Conservation (phyloP, 345 rosid species). For the Pistacia integerrima region DNA sequence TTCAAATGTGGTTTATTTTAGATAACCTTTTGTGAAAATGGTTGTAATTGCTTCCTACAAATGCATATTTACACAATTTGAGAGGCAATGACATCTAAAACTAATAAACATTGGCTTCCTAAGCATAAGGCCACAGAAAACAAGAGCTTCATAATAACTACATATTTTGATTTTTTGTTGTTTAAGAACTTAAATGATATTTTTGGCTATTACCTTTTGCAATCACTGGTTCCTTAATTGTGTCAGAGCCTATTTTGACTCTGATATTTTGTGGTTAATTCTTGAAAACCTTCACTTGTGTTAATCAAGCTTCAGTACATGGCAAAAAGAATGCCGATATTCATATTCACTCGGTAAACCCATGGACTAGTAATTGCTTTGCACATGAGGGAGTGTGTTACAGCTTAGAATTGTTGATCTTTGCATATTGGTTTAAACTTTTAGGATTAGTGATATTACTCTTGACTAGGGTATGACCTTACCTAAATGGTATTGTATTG, state of each 20-base stretch:
- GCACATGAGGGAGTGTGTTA: too few relatives aligned
- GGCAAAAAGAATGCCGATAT: neutral
- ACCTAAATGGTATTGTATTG: neutral
- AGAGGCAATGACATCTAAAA: neutral
- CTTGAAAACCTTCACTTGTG: neutral
- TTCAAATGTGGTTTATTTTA: neutral
- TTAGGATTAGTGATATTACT: neutral
- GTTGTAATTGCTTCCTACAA: neutral
- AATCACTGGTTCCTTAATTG: neutral
- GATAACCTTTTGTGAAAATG: neutral
- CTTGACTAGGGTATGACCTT: neutral
- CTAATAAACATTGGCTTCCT: neutral
- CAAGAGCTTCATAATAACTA: neutral
- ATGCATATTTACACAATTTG: neutral
- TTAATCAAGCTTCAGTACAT: neutral
- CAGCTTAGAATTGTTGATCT: neutral
- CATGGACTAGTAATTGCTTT: neutral
- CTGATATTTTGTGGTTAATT: neutral
- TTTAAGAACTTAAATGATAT: neutral
- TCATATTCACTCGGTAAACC: too few relatives aligned
- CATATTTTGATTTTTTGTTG: neutral
- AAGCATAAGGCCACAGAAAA: neutral
- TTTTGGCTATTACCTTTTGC: neutral
- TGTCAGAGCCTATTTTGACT: neutral
- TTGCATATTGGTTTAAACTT: neutral